phyloP scores from a whole-genome alignment of 495 filamentous ascomycete genomes.

The Symbiotaphrina buchneri region DNA sequence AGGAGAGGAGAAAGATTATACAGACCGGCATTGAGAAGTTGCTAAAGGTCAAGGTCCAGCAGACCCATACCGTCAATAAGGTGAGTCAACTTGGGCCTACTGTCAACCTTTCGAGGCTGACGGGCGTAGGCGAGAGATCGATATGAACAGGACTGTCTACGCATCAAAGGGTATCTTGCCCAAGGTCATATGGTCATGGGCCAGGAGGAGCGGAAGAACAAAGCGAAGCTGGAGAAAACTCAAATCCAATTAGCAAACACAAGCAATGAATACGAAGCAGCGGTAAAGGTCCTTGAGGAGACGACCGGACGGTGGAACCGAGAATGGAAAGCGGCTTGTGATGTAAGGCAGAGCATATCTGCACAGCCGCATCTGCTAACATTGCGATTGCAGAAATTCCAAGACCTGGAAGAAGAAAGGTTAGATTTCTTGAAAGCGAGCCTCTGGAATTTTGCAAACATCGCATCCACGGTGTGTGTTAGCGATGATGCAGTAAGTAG shows the following conservation, averaged over 20 bases:
- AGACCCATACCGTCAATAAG: conserved; percentile 83
- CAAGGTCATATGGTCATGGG: conserved; percentile 99
- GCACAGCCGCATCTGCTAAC: conserved; percentile 2
- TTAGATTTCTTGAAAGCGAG: conserved; percentile 95
- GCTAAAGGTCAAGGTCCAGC: conserved; percentile 77
- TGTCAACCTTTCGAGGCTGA: conserved; percentile 9
- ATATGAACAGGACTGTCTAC: conserved; percentile 91
- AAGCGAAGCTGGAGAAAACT: conserved; percentile 95
- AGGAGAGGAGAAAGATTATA: conserved; percentile 89
- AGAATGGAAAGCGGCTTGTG: conserved; percentile 93
- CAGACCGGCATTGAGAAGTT: conserved; percentile 83
- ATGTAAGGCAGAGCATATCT: conserved; percentile 23
- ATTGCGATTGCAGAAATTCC: conserved; percentile 49
- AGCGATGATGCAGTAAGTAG: conserved; percentile 69
- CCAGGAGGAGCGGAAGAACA: conserved; percentile 96
- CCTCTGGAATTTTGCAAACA: conserved; percentile 92
- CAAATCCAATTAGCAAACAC: conserved; percentile 81
- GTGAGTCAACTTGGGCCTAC: conserved; percentile 14
- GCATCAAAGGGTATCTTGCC: conserved; percentile 94
- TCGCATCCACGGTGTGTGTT: conserved; percentile 94
- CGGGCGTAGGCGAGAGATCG: conserved; percentile 52
- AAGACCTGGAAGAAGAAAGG: conserved; percentile 95
- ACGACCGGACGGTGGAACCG: conserved; percentile 92
- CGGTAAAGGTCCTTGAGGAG: conserved; percentile 83
- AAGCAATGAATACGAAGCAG: conserved; percentile 81